Base-by-base conservation (phyloP, 441 rosid genomes). In the Pelargonium myrrhifolium region DNA sequence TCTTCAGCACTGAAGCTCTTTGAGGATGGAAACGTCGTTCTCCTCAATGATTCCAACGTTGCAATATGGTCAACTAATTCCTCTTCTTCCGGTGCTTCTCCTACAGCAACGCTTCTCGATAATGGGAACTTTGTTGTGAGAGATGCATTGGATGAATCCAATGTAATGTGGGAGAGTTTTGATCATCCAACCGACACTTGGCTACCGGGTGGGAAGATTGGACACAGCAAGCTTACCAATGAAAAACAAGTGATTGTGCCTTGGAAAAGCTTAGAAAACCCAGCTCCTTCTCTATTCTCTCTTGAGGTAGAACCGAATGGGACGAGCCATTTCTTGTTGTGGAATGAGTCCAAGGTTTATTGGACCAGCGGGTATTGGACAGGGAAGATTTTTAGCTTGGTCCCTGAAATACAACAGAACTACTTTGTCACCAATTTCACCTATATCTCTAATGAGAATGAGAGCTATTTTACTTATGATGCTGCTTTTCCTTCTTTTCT, bases 131-230 rank as follows among this genome's bases (percentile, higher is more conserved):
- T 73, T 53, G 42, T 73, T 28, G 9, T 77, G 14, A 70, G 67
- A 64, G 66, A 63, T 56, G 68, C 66, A n/a, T 20, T 22, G 4
- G 49, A 71, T 7, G 17, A 43, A n/a, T 68, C 70, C 1, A 10
- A 24, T 12, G 24, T 20, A 65, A 20, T 61, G 1, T 68, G 68
- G 73, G 68, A 68, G 67, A 69, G 71, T 64, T 74, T 66, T 11
- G 62, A 68, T 64, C 68, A 68, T 39, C 75, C 73, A 5, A 64
- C 68, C 6, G 66, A 72, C 66, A 70, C 69, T 3, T 76, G 73
- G 73, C 69, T 76, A 12, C 71, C 76, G 0, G 65, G 71, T 39
- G 40, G 62, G 15, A 76, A 76, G 66, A 14, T 69, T 67, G 76
- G 72, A 37, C 73, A 56, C 28, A 51, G 26, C n/a, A 39, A 53